A percentile compares a stretch with the other conserved stretches of the same genome.
These are phyloP conservation scores for Zizania latifolia DNA, from an alignment of 176 grass and related monocot species.

Conservation along the genomic window DNA sequence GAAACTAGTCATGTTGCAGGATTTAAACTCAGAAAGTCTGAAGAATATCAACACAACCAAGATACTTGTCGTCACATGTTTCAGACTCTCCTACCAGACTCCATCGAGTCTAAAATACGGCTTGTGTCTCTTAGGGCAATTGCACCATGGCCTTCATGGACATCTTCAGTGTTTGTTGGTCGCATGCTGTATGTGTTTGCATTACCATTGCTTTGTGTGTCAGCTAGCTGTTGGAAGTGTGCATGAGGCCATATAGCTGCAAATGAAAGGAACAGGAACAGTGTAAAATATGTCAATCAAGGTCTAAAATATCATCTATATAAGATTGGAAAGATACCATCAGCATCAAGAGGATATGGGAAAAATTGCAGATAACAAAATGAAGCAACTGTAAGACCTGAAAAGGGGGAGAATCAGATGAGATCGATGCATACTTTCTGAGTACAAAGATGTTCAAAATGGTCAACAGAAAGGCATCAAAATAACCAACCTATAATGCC, in stretches of 20 bases:
- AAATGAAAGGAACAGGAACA: slow-evolving; percentile 7
- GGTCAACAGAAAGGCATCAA: not conserved
- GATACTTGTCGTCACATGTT: not conserved
- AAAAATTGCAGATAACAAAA: slow-evolving; percentile 63
- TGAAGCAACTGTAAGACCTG: slow-evolving; percentile 47
- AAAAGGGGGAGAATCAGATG: slow-evolving; percentile 5
- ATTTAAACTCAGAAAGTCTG: not conserved
- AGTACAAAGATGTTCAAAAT: not conserved
- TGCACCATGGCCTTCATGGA: slow-evolving; percentile 2
- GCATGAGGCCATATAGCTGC: slow-evolving; percentile 52
- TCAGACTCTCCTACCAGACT: slow-evolving; percentile 35
- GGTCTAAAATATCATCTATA: not conserved
- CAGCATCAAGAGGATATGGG: slow-evolving; percentile 46
- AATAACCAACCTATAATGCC: slow-evolving; percentile 37
- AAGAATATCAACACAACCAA: not conserved
- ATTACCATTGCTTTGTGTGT: slow-evolving; percentile 20
- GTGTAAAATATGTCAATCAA: not conserved
- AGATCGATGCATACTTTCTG: not conserved
- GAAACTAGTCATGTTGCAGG: not conserved
- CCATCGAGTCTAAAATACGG: slow-evolving; percentile 33
- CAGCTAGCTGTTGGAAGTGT: slow-evolving; percentile 44
- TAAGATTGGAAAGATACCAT: slow-evolving; percentile 24
- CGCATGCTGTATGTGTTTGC: slow-evolving; percentile 5
- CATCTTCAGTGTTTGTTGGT: slow-evolving; percentile 20
- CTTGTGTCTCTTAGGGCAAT: slow-evolving; percentile 30